A percentile compares a stretch with the other conserved stretches of the same genome.
Conservation (phyloP, 768 basidiomycete species). For the Serendipita sp. region DNA sequence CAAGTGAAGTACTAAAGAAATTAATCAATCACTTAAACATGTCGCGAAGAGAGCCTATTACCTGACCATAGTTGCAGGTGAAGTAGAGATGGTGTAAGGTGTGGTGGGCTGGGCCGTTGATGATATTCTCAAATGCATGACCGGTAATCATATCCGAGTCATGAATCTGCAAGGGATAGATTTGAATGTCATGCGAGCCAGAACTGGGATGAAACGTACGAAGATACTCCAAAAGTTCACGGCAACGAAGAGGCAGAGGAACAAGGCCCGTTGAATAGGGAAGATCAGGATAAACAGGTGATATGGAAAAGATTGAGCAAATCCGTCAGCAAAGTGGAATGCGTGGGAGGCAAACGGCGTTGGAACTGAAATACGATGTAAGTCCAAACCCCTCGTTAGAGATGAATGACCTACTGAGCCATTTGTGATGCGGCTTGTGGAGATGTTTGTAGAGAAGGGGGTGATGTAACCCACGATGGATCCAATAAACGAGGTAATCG, state of each 20-base stretch:
- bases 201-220: slow-evolving; percentile 33
- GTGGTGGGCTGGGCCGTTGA: slow-evolving; percentile 98
- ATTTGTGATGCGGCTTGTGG: slow-evolving; percentile 98
- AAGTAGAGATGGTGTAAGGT: slow-evolving; percentile 95
- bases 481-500: slow-evolving; percentile 90
- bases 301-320: slow-evolving; percentile 85
- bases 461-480: slow-evolving; percentile 81
- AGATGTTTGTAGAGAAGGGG: slow-evolving; percentile 76
- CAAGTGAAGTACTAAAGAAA: slow-evolving; percentile 83
- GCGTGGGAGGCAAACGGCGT: slow-evolving; percentile 96
- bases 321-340: slow-evolving; percentile 94
- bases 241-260: slow-evolving; percentile 72
- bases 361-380: slow-evolving; percentile 43
- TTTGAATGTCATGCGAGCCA: neutral
- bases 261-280: slow-evolving; percentile 74
- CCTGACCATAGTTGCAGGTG: slow-evolving; percentile 88
- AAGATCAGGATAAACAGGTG: slow-evolving; percentile 83
- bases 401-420: slow-evolving; percentile 61
- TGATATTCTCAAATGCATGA: slow-evolving; percentile 68
- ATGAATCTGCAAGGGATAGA: slow-evolving; percentile 59
- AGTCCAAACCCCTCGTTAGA: neutral
- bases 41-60: slow-evolving; percentile 5
- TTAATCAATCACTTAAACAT: slow-evolving; percentile 5
- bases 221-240: slow-evolving; percentile 94
- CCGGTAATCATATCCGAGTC: slow-evolving; percentile 98